Evolutionary conservation across 2,329 filamentous ascomycete species (phyloP).

Genomic region (Penicillium expansum): DNA sequence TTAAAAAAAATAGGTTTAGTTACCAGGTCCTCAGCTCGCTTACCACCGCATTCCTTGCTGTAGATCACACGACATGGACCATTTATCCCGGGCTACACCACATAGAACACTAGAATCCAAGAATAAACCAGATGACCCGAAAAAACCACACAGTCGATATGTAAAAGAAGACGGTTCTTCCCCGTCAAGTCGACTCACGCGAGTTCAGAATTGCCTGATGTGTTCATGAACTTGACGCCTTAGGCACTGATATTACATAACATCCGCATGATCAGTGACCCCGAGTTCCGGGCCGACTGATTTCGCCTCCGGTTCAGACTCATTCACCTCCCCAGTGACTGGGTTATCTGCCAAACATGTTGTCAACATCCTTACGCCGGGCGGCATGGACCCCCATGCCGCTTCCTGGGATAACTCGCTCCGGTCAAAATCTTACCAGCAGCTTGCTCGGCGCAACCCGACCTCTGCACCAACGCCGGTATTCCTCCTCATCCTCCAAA

Average conservation of each 20-base stretch:
- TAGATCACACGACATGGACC: neutral
- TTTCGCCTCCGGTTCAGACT: slow-evolving; percentile 37
- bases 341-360: slow-evolving; percentile 37
- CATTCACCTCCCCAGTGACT: slow-evolving; percentile 26
- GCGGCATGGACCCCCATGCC: slow-evolving; percentile 40
- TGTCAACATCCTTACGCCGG: slow-evolving; percentile 47
- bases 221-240: slow-evolving; percentile 14
- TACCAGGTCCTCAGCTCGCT: neutral
- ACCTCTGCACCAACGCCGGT: slow-evolving; percentile 45
- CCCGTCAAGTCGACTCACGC: neutral
- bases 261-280: slow-evolving; percentile 34
- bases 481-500: slow-evolving; percentile 50
- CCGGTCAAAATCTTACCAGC: slow-evolving; percentile 32
- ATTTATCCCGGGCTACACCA: neutral
- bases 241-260: slow-evolving; percentile 31
- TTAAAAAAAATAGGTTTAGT: neutral
- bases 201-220: neutral
- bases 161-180: neutral
- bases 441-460: slow-evolving; percentile 34
- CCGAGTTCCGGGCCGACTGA: slow-evolving; percentile 33
- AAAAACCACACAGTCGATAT: neutral
- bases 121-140: neutral
- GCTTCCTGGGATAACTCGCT: slow-evolving; percentile 35
- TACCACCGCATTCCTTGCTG: neutral
- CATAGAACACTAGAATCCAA: neutral